These are phyloP conservation scores for Penicillium maclennaniae DNA, from an alignment of 495 filamentous ascomycete species.

Conservation along the genomic window DNA sequence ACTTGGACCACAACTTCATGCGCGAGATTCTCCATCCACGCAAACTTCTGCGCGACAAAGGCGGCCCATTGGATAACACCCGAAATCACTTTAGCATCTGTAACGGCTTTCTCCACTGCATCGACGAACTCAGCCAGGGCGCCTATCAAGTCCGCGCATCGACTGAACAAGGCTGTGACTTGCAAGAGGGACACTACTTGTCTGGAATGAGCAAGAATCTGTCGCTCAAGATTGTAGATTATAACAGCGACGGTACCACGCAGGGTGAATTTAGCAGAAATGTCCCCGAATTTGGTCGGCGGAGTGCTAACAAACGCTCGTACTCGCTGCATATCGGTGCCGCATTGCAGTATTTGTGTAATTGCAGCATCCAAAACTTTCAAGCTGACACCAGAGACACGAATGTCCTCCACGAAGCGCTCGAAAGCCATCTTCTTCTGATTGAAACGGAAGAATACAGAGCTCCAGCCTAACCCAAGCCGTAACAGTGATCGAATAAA, in stretches of 20 bases:
- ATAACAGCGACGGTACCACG: constrained; percentile 33
- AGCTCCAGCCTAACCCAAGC: constrained; percentile 77
- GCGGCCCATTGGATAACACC: constrained; percentile 61
- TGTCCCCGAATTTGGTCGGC: constrained; percentile 23
- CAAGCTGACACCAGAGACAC: constrained; percentile 67
- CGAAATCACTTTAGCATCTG: constrained; percentile 69
- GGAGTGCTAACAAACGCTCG: constrained; percentile 52
- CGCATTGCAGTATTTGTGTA: constrained; percentile 60
- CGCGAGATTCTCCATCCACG: constrained; percentile 58
- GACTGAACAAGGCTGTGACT: constrained; percentile 61
- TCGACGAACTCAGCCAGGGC: constrained; percentile 58
- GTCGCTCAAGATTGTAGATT: constrained; percentile 37
- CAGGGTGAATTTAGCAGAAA: constrained; percentile 35
- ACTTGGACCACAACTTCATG: constrained; percentile 63
- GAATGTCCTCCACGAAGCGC: constrained; percentile 49
- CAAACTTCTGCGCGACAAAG: constrained; percentile 57
- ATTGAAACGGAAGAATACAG: constrained; percentile 72
- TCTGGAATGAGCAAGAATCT: constrained; percentile 24
- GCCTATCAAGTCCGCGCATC: constrained; percentile 58
- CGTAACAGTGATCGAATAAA: constrained; percentile 63
- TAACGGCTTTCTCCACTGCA: constrained; percentile 47
- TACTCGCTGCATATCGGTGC: constrained; percentile 59
- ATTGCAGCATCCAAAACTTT: constrained; percentile 54
- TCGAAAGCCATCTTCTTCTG: constrained; percentile 53
- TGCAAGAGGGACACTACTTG: constrained; percentile 51